A percentile compares a stretch with the other conserved stretches of the same genome.
These are phyloP conservation scores for Pichia ethanolica DNA, from an alignment of 805 yeast genomes.

Conservation along the genomic window DNA sequence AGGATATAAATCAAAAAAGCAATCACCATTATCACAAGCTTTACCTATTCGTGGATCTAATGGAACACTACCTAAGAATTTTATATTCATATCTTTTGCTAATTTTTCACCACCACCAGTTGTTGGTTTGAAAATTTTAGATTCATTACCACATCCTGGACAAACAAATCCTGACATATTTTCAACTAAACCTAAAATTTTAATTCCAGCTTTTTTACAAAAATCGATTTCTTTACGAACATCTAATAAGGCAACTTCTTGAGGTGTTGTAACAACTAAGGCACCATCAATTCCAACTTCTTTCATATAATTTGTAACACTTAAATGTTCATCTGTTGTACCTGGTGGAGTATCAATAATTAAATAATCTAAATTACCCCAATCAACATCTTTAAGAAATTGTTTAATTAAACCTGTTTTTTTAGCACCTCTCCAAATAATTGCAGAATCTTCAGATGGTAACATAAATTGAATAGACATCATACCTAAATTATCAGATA, in stretches of 20 bases:
- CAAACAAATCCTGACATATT: slow-evolving; percentile 99
- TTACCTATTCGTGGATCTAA: slow-evolving; percentile 91
- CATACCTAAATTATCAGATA: slow-evolving; percentile 88
- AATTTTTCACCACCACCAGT: slow-evolving; percentile 92
- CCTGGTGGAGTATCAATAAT: slow-evolving; percentile 98
- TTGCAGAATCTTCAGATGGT: slow-evolving; percentile 87
- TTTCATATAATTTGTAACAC: slow-evolving; percentile 80
- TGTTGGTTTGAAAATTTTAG: slow-evolving; percentile 86
- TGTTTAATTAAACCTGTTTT: slow-evolving; percentile 90
- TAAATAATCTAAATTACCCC: slow-evolving; percentile 86
- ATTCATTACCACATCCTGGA: slow-evolving; percentile 86
- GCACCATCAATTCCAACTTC: slow-evolving; percentile 96
- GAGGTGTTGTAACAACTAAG: slow-evolving; percentile 90
- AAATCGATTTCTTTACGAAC: slow-evolving; percentile 95
- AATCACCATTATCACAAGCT: slow-evolving; percentile 80
- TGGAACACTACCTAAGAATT: slow-evolving; percentile 88
- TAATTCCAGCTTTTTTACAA: slow-evolving; percentile 84
- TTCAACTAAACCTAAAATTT: slow-evolving; percentile 84
- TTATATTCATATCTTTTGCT: slow-evolving; percentile 70
- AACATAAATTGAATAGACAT: slow-evolving; percentile 94
- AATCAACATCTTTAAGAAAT: slow-evolving; percentile 87
- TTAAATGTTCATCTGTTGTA: slow-evolving; percentile 92
- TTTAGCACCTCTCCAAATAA: slow-evolving; percentile 97
- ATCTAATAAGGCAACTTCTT: slow-evolving; percentile 90
- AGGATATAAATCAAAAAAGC: slow-evolving; percentile 74